phyloP scores from a whole-genome alignment of 2,329 filamentous ascomycete species.

The Phialophora macrospora region DNA sequence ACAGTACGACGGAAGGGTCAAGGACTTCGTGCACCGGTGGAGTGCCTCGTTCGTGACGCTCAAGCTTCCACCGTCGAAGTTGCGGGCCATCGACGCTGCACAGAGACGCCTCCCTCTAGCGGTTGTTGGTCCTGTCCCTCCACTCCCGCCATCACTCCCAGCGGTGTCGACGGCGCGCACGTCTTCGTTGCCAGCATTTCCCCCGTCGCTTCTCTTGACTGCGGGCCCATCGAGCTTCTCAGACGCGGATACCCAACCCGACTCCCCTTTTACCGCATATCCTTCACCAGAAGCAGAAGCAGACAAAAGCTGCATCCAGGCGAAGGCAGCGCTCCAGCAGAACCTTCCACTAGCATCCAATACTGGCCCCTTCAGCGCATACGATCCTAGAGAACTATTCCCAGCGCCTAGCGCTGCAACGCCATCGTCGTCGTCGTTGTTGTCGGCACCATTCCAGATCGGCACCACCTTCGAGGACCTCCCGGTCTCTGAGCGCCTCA shows the following conservation, averaged over 20 bases:
- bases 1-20: constrained; percentile 6
- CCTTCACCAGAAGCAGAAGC: background rate
- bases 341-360: background rate
- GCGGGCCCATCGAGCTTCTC: constrained; percentile 8
- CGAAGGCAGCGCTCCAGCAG: background rate
- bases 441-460: background rate
- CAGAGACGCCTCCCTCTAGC: background rate
- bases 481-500: background rate
- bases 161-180: background rate
- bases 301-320: background rate
- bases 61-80: constrained; percentile 4
- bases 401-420: background rate
- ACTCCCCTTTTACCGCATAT: background rate
- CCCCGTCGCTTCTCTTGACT: background rate
- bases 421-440: background rate
- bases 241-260: background rate
- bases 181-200: background rate
- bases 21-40: background rate
- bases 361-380: background rate
- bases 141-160: background rate
- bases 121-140: background rate
- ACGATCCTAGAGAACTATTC: background rate
- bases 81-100: constrained; percentile 1
- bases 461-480: constrained; percentile 16
- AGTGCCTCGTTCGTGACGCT: constrained; percentile 19